These are phyloP conservation scores for Termitomyces sp. DNA, from an alignment of 768 basidiomycete species.

Conservation along the genomic window DNA sequence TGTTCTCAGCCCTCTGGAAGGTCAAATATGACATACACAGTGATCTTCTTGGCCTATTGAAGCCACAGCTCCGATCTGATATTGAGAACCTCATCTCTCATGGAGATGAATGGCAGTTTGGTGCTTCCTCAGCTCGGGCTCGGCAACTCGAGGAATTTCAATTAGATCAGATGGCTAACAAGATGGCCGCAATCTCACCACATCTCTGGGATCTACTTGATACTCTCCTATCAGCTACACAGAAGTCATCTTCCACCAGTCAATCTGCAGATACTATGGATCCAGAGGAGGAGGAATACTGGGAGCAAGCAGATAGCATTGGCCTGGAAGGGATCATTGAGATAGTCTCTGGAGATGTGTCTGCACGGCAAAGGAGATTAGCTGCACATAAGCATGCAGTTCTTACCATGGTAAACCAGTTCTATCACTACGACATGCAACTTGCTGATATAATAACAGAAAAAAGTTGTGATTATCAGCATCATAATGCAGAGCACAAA, in stretches of 20 bases:
- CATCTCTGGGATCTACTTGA: neutral
- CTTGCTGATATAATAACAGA: neutral
- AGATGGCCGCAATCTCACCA: neutral
- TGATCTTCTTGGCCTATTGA: neutral
- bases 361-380: neutral
- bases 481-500: slow-evolving; percentile 1
- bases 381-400: neutral
- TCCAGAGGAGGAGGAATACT: neutral
- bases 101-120: neutral
- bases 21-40: neutral
- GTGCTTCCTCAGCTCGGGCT: neutral
- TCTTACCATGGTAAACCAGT: neutral
- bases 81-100: neutral
- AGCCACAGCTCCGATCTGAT: neutral
- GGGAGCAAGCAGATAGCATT: neutral
- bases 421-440: neutral
- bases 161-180: neutral
- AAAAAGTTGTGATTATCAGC: neutral
- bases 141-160: neutral
- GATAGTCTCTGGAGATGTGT: neutral
- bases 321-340: neutral
- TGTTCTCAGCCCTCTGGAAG: neutral
- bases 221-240: neutral
- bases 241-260: neutral
- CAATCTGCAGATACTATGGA: neutral